These are phyloP conservation scores for Syzygium aqueum DNA, from an alignment of 345 rosid species.

Conservation along the genomic window DNA sequence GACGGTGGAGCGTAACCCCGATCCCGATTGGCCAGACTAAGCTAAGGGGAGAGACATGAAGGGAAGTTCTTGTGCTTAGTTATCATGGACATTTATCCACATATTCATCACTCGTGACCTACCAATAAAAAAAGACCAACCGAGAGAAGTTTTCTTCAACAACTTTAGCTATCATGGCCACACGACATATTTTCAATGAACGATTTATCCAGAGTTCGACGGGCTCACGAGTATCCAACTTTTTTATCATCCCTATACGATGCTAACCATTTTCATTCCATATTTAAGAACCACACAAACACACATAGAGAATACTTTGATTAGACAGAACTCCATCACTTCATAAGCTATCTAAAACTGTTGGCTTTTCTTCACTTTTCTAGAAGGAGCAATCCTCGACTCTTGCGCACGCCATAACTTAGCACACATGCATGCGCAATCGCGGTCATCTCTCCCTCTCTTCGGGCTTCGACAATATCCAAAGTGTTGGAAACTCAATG, in stretches of 20 bases:
- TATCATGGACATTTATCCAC: neutral
- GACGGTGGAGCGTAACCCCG: too few relatives aligned
- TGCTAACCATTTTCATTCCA: neutral
- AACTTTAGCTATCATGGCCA: neutral
- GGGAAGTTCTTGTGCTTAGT: too few relatives aligned
- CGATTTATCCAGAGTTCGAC: neutral
- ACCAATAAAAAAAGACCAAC: neutral
- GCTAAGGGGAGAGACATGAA: too few relatives aligned
- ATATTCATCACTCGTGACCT: neutral
- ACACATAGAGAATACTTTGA: neutral
- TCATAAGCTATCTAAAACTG: neutral
- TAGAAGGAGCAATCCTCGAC: neutral
- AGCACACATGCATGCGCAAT: neutral
- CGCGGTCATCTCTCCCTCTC: neutral
- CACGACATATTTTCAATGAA: neutral
- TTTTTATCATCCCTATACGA: neutral
- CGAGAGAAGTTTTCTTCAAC: neutral
- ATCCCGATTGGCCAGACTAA: too few relatives aligned
- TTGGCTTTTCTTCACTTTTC: neutral
- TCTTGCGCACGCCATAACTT: neutral
- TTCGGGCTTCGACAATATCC: neutral
- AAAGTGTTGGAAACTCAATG: neutral
- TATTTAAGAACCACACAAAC: neutral
- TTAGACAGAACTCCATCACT: neutral
- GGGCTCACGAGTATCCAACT: neutral